Conservation (phyloP, 345 rosid species). For the Rhizophora apiculata region DNA sequence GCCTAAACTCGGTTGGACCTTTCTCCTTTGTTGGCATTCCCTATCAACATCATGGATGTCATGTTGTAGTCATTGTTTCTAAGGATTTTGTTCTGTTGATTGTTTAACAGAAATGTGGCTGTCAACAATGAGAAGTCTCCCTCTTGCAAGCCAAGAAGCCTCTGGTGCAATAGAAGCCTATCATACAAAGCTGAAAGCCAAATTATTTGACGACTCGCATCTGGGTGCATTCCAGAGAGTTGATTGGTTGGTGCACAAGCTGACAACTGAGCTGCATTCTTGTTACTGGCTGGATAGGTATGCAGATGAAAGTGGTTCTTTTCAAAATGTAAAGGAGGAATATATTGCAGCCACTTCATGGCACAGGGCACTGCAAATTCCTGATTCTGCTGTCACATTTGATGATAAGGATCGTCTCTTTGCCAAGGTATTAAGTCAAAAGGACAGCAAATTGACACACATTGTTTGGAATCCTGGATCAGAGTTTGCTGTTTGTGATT, state of each 20-base stretch:
- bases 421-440: conserved; percentile 73
- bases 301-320: conserved; percentile 90
- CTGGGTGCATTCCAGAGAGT: conserved; percentile 90
- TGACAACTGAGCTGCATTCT: conserved; percentile 87
- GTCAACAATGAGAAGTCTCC: conserved; percentile 66
- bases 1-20: conserved; percentile 80
- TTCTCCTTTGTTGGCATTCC: conserved; percentile 5
- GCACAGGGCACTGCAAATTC: conserved; percentile 83
- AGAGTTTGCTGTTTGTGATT: conserved; percentile 79
- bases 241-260: conserved; percentile 95
- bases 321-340: conserved; percentile 83
- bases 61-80: background rate
- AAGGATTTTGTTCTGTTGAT: background rate
- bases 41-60: background rate
- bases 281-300: conserved; percentile 89
- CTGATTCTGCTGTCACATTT: conserved; percentile 68
- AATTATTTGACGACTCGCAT: conserved; percentile 86
- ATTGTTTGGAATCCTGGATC: conserved; percentile 96
- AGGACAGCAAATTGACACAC: conserved; percentile 42
- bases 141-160: conserved; percentile 96
- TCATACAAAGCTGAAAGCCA: conserved; percentile 83
- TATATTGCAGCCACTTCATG: conserved; percentile 90
- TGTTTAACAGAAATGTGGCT: conserved; percentile 84
- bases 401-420: conserved; percentile 43
- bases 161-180: conserved; percentile 96